Evolutionary conservation across 352 stramenopile genomes (phyloP).

Genomic region (Albugo laibachii): DNA sequence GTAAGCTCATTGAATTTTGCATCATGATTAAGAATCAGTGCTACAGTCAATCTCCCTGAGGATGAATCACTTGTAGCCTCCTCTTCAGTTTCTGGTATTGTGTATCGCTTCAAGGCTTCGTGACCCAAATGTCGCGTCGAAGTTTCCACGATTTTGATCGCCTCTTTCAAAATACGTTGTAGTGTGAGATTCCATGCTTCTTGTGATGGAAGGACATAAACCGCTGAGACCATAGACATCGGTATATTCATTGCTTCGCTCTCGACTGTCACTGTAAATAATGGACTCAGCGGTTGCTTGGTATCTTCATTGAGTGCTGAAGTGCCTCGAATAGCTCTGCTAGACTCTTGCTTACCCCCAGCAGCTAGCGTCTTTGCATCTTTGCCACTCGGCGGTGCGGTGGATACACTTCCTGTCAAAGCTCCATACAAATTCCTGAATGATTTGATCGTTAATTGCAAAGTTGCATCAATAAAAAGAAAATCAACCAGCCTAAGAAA

Average conservation of each 20-base stretch:
- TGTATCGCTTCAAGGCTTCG: conserved; percentile 54
- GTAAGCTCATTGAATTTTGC: conserved; percentile 59
- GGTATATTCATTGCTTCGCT: conserved; percentile 6
- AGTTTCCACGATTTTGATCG: conserved; percentile 74
- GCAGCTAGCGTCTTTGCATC: not conserved
- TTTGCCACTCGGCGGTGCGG: not conserved
- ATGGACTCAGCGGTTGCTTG: not conserved
- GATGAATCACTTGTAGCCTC: conserved; percentile 69
- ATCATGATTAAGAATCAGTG: conserved; percentile 68
- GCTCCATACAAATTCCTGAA: conserved; percentile 40
- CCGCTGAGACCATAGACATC: conserved; percentile 13
- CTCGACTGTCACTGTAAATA: conserved; percentile 27
- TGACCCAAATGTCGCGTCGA: conserved; percentile 67
- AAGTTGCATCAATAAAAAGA: conserved; percentile 73
- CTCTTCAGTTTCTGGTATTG: conserved; percentile 58
- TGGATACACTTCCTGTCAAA: conserved; percentile 21
- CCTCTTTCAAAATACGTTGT: conserved; percentile 64
- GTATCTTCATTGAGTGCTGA: not conserved
- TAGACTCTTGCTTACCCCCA: not conserved
- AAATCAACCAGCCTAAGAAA: conserved; percentile 88
- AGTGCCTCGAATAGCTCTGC: not conserved
- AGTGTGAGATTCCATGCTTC: conserved; percentile 52
- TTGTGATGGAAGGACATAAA: conserved; percentile 35
- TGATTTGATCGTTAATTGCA: conserved; percentile 68
- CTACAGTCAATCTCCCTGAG: conserved; percentile 56